A percentile compares a stretch with the other conserved stretches of the same genome.
Conservation (phyloP, 306 rosid species). For the Biancaea sappan region DNA sequence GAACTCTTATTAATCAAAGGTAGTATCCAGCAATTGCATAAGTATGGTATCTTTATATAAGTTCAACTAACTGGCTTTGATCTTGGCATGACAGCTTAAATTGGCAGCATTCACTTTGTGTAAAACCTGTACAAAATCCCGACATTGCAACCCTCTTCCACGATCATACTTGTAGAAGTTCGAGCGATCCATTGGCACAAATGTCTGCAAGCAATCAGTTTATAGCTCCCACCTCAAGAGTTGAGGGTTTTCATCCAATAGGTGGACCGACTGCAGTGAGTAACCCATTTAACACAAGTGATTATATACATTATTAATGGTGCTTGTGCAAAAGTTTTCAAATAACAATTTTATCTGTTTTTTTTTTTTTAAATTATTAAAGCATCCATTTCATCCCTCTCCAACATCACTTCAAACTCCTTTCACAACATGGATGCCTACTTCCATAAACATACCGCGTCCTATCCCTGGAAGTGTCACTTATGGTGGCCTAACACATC, state of each 20-base stretch:
- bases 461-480: conserved; percentile 9
- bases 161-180: conserved; percentile 33
- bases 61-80: conserved; percentile 13
- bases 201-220: conserved; percentile 4
- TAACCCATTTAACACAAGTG: not conserved
- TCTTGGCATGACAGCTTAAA: conserved; percentile 28
- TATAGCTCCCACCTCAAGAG: conserved; percentile 1
- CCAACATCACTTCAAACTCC: conserved; percentile 15
- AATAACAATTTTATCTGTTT: not conserved
- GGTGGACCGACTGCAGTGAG: conserved; percentile 24
- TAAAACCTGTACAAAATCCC: conserved; percentile 30
- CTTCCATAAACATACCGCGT: conserved; percentile 1
- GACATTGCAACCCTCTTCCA: conserved; percentile 28
- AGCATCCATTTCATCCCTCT: conserved; percentile 25
- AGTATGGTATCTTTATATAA: not conserved
- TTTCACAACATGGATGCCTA: conserved; percentile 23
- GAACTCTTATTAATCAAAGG: conserved; percentile 52
- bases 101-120: conserved; percentile 37
- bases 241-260: conserved; percentile 28
- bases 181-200: conserved; percentile 5
- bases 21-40: not conserved
- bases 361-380: not conserved
- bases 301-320: not conserved
- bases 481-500: conserved; percentile 9
- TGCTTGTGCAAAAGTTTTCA: not conserved